Base-by-base conservation (phyloP, 2,329 filamentous ascomycete species). In the Aspergillus candidus region DNA sequence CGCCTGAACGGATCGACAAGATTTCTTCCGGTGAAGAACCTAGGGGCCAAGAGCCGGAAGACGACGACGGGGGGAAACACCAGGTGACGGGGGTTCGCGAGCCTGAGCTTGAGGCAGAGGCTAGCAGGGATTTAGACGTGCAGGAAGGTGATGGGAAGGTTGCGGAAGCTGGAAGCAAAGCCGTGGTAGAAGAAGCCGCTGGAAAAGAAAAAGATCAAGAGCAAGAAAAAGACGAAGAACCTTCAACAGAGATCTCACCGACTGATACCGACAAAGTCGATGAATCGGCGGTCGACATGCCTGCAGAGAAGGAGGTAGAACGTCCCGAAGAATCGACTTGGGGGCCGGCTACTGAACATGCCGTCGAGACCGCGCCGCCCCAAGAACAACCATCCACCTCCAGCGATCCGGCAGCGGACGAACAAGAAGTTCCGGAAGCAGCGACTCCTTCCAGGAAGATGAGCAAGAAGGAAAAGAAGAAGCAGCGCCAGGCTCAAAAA, bases 1-100 rank as follows among this genome's bases (percentile, higher is more conserved):
- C 54, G 52, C 55, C 49, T 65, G 55, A 63, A 43, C 53, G 49
- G 47, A 46, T 38, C 40, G 44, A 50, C 39, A 33, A 22, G 31
- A 42, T 46, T 51, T 46, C 54, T 44, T 47, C 50, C 50, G 48
- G 43, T 43, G 56, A 61, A 48, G 40, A 18, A 33, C 22, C n/a
- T 11, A 44, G 29, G 33, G 11, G 29, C 18, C 22, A 35, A 39
- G 44, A 43, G n/a, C 12, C 31, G 18, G 32, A 46, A 32, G 14
- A n/a, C 30, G 36, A 44, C 32, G 38, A 38, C 29, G 34, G 36
- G 31, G 43, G 22, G 12, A 38, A 50, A 29, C 13, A 15, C 32
- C 35, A 48, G 32, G 11, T 7, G 8, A 8, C 22, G 22, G 22
- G 7, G 22, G 22, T 10, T 27, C 6, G 7, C 10, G 22, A 27